A percentile compares a stretch with the other conserved stretches of the same genome.
Evolutionary conservation across 345 rosid genomes (phyloP).

Genomic region (Turnera subulata): DNA sequence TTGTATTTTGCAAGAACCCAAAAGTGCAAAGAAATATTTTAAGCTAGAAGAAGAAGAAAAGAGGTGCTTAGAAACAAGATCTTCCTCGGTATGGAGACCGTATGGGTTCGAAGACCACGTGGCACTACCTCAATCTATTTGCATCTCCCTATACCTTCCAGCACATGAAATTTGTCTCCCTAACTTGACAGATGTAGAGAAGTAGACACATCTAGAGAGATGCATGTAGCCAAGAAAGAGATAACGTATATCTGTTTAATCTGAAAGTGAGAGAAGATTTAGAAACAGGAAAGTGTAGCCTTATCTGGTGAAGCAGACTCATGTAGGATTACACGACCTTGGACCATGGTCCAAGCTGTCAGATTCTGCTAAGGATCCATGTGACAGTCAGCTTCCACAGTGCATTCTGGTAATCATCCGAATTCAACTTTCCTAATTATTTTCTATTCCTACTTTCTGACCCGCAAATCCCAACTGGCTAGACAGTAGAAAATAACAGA

Average conservation of each 20-base stretch:
- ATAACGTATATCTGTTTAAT: neutral
- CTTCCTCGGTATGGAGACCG: neutral
- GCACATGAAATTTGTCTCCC: neutral
- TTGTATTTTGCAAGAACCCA: no score
- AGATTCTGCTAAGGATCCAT: conserved; percentile 29
- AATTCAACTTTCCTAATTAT: conserved; percentile 1
- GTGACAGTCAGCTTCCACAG: conserved; percentile 28
- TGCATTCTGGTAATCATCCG: conserved; percentile 9
- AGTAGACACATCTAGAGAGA: neutral
- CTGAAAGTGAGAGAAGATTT: neutral
- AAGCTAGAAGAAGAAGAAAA: no score
- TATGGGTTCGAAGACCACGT: neutral
- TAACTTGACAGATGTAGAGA: neutral
- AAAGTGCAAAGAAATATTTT: no score
- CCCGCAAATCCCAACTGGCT: no score
- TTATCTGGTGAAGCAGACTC: conserved; percentile 22
- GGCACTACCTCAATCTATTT: neutral
- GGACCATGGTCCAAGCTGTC: conserved; percentile 31
- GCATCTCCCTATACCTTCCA: neutral
- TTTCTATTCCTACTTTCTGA: neutral
- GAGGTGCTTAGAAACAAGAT: no score
- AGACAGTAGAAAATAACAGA: no score
- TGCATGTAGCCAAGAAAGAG: neutral
- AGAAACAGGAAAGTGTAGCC: conserved; percentile 18
- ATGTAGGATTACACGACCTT: conserved; percentile 10